Evolutionary conservation across 768 basidiomycete genomes (phyloP), one percentile per base, ranked within the genome.

Genomic region (Russula virescens): DNA sequence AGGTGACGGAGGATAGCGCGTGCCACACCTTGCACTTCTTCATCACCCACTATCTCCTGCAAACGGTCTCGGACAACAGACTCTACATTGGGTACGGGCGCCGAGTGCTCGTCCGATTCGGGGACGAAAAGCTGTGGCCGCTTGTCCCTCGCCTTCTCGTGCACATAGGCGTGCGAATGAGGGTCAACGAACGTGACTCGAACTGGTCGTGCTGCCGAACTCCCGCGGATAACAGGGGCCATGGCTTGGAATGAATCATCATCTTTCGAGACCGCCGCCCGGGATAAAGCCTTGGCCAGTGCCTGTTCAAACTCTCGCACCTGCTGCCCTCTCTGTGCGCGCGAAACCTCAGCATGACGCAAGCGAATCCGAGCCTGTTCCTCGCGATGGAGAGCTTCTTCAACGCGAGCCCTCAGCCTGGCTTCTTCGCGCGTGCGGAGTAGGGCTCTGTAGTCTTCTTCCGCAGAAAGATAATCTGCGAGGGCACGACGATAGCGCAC

Each of bases 401-500:
- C 61, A 4, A 40, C 47, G 6, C 52, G 51, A 4, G 59, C 61
- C 4, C 35, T 58, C 18, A 34, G 6, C 10, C 23, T 19, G 21
- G 51, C 62, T 25, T 56, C 60, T 18, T 62, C 51, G 8, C 57
- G 60, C 2, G 51, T 40, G 9, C 61, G 58, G 16, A 60, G n/a
- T 2, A 38, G 4, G 4, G 25, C 35, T 10, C 46, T 35, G 47
- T 64, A 67, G 43, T 68, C 61, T 16, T 67, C 46, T 35, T 63
- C 61, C 2, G 61, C 65, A 3, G 45, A 47, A 18, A 58, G 42
- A 21, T 63, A 50, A 34, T 61, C 61, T 5, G 45, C 38, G 35
- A 68, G 49, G 0, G 65, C 61, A 45, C 54, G 61, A 31, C 58
- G 67, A 58, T 66, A 68, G 28, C 58, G 67, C 21, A 50, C 25